A percentile compares a stretch with the other conserved stretches of the same genome.
phyloP scores from a whole-genome alignment of 2,329 filamentous ascomycete genomes.

The Exophiala sp. region DNA sequence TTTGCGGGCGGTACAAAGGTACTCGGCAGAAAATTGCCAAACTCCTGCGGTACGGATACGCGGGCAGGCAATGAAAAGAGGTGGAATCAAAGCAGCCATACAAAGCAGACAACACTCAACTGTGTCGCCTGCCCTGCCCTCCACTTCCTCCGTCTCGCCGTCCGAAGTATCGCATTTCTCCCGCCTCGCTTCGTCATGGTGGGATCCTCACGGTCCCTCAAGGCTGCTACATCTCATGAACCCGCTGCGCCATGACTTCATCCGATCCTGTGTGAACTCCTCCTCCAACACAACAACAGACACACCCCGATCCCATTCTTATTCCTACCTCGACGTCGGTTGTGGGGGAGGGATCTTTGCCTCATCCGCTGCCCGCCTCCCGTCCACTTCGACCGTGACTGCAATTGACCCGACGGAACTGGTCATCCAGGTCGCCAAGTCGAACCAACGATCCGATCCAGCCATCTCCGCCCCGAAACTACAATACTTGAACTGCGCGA shows the following conservation, averaged over 20 bases:
- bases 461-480: constrained; percentile 55
- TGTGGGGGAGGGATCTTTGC: constrained; percentile 97
- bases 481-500: constrained; percentile 66
- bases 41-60: neutral
- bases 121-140: neutral
- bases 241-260: constrained; percentile 89
- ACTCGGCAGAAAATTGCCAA: neutral
- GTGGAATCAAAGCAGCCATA: neutral
- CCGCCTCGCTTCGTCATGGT: constrained; percentile 87
- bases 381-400: constrained; percentile 39
- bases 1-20: neutral
- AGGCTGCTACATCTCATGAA: constrained; percentile 96
- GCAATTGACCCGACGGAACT: constrained; percentile 42
- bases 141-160: constrained; percentile 67
- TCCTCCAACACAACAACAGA: constrained; percentile 16
- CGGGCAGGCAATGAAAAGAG: neutral
- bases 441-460: constrained; percentile 70
- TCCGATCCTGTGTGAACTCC: constrained; percentile 58
- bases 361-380: constrained; percentile 52
- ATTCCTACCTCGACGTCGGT: constrained; percentile 76
- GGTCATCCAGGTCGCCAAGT: constrained; percentile 58
- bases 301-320: constrained; percentile 20
- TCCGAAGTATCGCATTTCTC: constrained; percentile 93
- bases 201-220: constrained; percentile 90
- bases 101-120: constrained; percentile 1